phyloP scores from a whole-genome alignment of 148 eudicot genomes.

The Fallopia convolvulus region DNA sequence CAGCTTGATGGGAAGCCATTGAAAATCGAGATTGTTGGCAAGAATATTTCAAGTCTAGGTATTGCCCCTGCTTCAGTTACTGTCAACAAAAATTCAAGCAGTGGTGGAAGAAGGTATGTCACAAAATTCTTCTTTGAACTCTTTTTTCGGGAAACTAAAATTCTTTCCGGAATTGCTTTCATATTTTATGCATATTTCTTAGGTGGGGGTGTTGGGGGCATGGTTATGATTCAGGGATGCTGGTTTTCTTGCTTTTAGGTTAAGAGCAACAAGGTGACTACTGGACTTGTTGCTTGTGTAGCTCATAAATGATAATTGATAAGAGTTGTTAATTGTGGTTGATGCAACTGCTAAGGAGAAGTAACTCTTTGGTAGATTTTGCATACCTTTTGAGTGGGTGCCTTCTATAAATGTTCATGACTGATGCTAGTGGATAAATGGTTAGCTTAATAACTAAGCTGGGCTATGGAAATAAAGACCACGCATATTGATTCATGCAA shows the following conservation, averaged over 20 bases:
- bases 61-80: conserved; percentile 22
- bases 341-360: too few relatives aligned
- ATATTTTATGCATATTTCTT: not conserved
- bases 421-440: too few relatives aligned
- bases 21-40: conserved; percentile 42
- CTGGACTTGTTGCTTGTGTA: not conserved
- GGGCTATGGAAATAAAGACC: too few relatives aligned
- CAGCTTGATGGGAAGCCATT: conserved; percentile 44
- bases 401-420: too few relatives aligned
- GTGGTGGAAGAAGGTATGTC: conserved; percentile 17
- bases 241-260: not conserved
- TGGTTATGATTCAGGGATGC: not conserved
- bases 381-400: too few relatives aligned
- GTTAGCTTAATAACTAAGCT: too few relatives aligned
- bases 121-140: not conserved
- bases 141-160: not conserved
- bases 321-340: not conserved
- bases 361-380: too few relatives aligned
- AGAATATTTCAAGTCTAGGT: conserved; percentile 29
- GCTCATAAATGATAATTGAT: not conserved
- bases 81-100: conserved; percentile 19
- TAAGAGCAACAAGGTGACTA: not conserved
- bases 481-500: too few relatives aligned
- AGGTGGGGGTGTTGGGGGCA: not conserved
- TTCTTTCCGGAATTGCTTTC: not conserved